Evolutionary conservation across 1,284 basidiomycete species (phyloP).

Genomic region (Malassezia caprae): DNA sequence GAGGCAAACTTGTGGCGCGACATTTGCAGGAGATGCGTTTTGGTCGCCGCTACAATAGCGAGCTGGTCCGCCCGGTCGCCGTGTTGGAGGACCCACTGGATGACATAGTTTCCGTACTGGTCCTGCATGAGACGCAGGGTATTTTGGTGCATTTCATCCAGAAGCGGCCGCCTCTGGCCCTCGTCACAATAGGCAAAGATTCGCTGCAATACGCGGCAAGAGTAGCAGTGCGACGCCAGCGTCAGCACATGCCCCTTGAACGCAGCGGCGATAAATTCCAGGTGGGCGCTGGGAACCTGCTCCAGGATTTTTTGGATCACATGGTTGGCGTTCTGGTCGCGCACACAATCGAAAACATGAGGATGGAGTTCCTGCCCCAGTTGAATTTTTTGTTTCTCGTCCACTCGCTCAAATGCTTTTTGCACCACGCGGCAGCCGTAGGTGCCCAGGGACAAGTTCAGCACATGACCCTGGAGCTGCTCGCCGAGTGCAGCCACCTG

Average conservation of each 20-base stretch:
- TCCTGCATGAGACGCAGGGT: conserved; percentile 50
- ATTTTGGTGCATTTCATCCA: conserved; percentile 74
- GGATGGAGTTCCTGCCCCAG: conserved; percentile 61
- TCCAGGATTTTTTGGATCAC: conserved; percentile 54
- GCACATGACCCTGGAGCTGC: conserved; percentile 69
- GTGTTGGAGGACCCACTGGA: conserved; percentile 82
- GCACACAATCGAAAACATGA: conserved; percentile 74
- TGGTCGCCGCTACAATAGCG: conserved; percentile 62
- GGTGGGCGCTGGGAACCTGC: conserved; percentile 58
- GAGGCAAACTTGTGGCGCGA: conserved; percentile 79
- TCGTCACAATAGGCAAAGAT: conserved; percentile 64
- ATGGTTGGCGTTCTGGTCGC: conserved; percentile 90
- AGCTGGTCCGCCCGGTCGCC: conserved; percentile 63
- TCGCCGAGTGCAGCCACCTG: conserved; percentile 60
- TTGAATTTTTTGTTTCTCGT: conserved; percentile 17
- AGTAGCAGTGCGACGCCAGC: conserved; percentile 80
- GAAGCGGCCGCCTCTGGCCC: conserved; percentile 59
- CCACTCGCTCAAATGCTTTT: conserved; percentile 56
- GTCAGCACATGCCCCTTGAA: conserved; percentile 76
- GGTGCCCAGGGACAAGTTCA: conserved; percentile 75
- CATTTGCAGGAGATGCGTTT: conserved; percentile 63
- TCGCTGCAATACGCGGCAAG: conserved; percentile 87
- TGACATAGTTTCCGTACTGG: conserved; percentile 67
- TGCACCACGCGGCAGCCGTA: conserved; percentile 68
- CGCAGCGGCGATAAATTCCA: conserved; percentile 61